Conservation (phyloP, 1,284 basidiomycete species). For the Tetrapyrgos nigripes region DNA sequence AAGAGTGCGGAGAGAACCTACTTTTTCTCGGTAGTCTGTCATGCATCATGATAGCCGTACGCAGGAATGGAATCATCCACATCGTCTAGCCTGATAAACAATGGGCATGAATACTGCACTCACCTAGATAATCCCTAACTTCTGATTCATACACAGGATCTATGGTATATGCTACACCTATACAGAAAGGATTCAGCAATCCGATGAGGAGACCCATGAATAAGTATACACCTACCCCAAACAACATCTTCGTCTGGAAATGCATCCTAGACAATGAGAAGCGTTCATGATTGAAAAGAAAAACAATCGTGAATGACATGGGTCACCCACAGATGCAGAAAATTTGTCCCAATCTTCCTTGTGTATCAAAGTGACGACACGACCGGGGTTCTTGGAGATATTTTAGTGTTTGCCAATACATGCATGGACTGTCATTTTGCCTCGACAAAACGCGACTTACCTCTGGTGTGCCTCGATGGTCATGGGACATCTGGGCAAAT, state of each 20-base stretch:
- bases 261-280: slow-evolving; percentile 56
- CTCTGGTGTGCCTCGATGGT: slow-evolving; percentile 85
- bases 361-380: slow-evolving; percentile 90
- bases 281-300: background rate
- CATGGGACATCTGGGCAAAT: slow-evolving; percentile 88
- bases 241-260: slow-evolving; percentile 83
- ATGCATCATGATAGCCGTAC: background rate
- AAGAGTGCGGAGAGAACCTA: slow-evolving; percentile 26
- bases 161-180: slow-evolving; percentile 84
- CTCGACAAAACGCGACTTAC: too few relatives aligned
- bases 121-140: slow-evolving; percentile 84
- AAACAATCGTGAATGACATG: background rate
- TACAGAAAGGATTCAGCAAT: too few relatives aligned
- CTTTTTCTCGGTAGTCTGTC: slow-evolving; percentile 85
- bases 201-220: too few relatives aligned
- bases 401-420: too few relatives aligned
- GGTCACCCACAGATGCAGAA: slow-evolving; percentile 60
- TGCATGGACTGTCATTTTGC: background rate
- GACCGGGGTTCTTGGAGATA: slow-evolving; percentile 82
- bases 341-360: slow-evolving; percentile 84
- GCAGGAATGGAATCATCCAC: background rate
- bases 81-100: background rate
- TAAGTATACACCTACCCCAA: slow-evolving; percentile 64
- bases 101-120: slow-evolving; percentile 14
- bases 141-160: slow-evolving; percentile 75